Evolutionary conservation across 2,329 filamentous ascomycete species (phyloP).

Genomic region (Aspergillus aculeatinus): DNA sequence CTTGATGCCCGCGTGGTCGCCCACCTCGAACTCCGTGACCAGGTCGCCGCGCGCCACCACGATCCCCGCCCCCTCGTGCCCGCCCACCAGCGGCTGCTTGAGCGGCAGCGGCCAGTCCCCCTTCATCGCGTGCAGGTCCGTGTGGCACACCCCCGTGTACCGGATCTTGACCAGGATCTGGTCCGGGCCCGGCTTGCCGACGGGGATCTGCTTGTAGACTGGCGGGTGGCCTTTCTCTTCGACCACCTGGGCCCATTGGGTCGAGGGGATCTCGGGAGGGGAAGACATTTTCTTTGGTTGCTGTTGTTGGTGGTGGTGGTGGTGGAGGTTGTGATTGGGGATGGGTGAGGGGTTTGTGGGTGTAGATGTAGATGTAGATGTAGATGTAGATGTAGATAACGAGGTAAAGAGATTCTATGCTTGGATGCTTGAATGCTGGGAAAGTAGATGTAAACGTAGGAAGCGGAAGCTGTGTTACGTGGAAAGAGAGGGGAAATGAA

Average conservation of each 20-base stretch:
- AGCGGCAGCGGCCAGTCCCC: conserved; percentile 85
- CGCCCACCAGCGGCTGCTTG: conserved; percentile 83
- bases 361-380: not conserved
- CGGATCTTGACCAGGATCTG: conserved; percentile 91
- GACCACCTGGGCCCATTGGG: conserved; percentile 90
- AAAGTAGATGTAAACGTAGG: not conserved
- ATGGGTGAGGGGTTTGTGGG: not conserved
- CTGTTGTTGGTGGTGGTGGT: not conserved
- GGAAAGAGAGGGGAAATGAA: not conserved
- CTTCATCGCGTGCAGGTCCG: conserved; percentile 76
- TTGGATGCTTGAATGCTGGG: not conserved
- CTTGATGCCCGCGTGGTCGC: conserved; percentile 83
- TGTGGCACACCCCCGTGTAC: conserved; percentile 88
- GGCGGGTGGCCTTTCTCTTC: conserved; percentile 73
- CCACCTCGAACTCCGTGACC: conserved; percentile 74
- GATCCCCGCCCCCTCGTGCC: conserved; percentile 74
- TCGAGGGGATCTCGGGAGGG: conserved; percentile 62
- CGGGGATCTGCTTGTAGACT: conserved; percentile 64
- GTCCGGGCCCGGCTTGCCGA: conserved; percentile 77
- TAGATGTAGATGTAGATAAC: not conserved
- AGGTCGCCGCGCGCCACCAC: conserved; percentile 78
- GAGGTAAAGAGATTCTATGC: not conserved
- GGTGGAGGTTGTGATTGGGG: not conserved
- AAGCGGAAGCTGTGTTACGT: not conserved
- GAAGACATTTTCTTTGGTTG: not conserved